phyloP scores from a whole-genome alignment of 2,329 filamentous ascomycete genomes.

The Hypocrella siamensis region DNA sequence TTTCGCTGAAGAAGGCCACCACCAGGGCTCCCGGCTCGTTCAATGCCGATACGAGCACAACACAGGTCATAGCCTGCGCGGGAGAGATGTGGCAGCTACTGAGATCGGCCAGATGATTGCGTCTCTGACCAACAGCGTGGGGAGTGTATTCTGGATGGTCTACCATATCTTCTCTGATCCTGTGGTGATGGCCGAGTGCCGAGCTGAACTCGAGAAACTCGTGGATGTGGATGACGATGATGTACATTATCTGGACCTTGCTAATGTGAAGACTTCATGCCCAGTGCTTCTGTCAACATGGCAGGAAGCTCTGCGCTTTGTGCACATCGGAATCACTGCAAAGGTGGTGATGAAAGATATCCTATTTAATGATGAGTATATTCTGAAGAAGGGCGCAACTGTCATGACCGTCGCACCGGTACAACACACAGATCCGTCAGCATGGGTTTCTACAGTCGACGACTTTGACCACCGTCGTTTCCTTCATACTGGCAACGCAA shows the following conservation, averaged over 20 bases:
- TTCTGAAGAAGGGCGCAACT: conserved; percentile 2
- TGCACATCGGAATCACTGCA: conserved; percentile 1
- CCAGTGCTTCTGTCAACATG: conserved; percentile 2
- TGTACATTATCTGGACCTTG: conserved; percentile 1
- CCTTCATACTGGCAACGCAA: neutral
- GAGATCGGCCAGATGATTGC: neutral
- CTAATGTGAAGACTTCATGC: conserved; percentile 1
- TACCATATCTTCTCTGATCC: neutral
- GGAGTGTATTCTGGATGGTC: neutral
- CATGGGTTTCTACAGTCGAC: conserved; percentile 1
- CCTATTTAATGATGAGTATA: conserved; percentile 1
- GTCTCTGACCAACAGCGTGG: neutral
- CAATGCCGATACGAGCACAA: neutral
- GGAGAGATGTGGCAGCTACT: neutral
- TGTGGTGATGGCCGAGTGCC: conserved; percentile 1
- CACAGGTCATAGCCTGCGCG: neutral
- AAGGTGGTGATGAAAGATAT: conserved; percentile 1
- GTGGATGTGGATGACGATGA: neutral
- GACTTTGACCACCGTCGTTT: conserved; percentile 3
- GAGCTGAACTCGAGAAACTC: neutral
- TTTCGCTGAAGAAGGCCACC: neutral
- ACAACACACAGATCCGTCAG: conserved; percentile 1
- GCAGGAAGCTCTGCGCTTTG: conserved; percentile 2
- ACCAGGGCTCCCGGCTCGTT: neutral
- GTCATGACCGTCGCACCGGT: neutral